Evolutionary conservation across 768 basidiomycete genomes (phyloP), one percentile per base, ranked within the genome.

Genomic region (Amanita rubescens): DNA sequence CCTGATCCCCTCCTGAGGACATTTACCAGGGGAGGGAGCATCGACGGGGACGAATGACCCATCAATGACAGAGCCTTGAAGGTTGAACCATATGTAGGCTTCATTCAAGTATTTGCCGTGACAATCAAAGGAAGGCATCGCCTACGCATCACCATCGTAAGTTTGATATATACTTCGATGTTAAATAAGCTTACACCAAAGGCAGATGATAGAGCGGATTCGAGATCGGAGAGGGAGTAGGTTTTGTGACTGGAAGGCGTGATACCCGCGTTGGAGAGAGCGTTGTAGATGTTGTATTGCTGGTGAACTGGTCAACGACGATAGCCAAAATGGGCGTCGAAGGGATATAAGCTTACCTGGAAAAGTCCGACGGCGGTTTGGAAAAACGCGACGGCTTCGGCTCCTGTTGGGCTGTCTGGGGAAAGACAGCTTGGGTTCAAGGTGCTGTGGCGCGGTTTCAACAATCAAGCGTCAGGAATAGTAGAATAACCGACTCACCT

Each of bases 331-430:
- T 1, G n/a, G 8, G n/a, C 19, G 17, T 35, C 5, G 32, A 17
- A 22, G 12, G 5, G 14, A 8, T 17, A 9, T 27, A 30, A 30
- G 10, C 35, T 22, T 43, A 52, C 51, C 51, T 44, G n/a, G 32
- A 43, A 52, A 19, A 52, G 51, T 6, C 19, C 30, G 39, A 43
- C 32, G 10, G 76, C 75, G 15, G 67, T 61, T 52, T 78, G 57
- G 67, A 80, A 83, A 67, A 74, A 84, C 12, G 75, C 75, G 25
- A 82, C 82, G 0, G 81, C 83, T 61, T 84, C 84, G 11, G 79
- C 75, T 19, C 83, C 81, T 22, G 61, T 67, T 15, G 76, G 57
- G 57, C 76, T 80, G 20, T 73, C 76, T 3, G 67, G 60, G 1
- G 80, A 80, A 41, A 85, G 70, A 59, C 83, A 85, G 30, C 66